A percentile compares a stretch with the other conserved stretches of the same genome.
These are phyloP conservation scores for Cyberlindnera maritima DNA, from an alignment of 805 yeast species.

Conservation along the genomic window DNA sequence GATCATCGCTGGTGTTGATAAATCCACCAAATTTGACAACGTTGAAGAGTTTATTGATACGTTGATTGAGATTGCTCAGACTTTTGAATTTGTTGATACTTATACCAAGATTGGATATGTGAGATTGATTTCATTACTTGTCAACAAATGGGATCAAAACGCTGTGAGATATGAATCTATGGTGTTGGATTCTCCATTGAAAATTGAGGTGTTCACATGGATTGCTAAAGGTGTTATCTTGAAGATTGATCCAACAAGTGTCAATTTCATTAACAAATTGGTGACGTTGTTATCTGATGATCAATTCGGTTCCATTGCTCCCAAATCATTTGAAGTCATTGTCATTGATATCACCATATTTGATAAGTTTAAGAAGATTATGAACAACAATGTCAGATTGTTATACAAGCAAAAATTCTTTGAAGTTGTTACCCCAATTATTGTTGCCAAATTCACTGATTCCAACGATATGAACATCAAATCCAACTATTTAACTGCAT, in stretches of 20 bases:
- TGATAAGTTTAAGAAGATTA: slow-evolving; percentile 41
- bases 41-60: slow-evolving; percentile 14
- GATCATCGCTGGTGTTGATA: slow-evolving; percentile 52
- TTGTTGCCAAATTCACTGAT: slow-evolving; percentile 46
- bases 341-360: slow-evolving; percentile 67
- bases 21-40: slow-evolving; percentile 30
- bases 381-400: slow-evolving; percentile 57
- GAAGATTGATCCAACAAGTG: slow-evolving; percentile 46
- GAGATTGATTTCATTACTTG: slow-evolving; percentile 50
- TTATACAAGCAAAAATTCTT: slow-evolving; percentile 83
- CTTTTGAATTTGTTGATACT: slow-evolving; percentile 9
- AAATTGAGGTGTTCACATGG: slow-evolving; percentile 66
- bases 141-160: slow-evolving; percentile 49
- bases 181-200: slow-evolving; percentile 17
- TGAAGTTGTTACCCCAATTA: slow-evolving; percentile 51
- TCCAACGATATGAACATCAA: slow-evolving; percentile 30
- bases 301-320: slow-evolving; percentile 32
- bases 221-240: slow-evolving; percentile 65
- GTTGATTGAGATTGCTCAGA: slow-evolving; percentile 12
- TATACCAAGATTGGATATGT: slow-evolving; percentile 49
- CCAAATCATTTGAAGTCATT: slow-evolving; percentile 60
- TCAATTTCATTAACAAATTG: slow-evolving; percentile 32
- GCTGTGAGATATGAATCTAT: background rate
- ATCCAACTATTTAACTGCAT: slow-evolving; percentile 58
- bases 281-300: slow-evolving; percentile 34